phyloP scores from a whole-genome alignment of 73 alveolate genomes.

The Paramecium primaurelia region DNA sequence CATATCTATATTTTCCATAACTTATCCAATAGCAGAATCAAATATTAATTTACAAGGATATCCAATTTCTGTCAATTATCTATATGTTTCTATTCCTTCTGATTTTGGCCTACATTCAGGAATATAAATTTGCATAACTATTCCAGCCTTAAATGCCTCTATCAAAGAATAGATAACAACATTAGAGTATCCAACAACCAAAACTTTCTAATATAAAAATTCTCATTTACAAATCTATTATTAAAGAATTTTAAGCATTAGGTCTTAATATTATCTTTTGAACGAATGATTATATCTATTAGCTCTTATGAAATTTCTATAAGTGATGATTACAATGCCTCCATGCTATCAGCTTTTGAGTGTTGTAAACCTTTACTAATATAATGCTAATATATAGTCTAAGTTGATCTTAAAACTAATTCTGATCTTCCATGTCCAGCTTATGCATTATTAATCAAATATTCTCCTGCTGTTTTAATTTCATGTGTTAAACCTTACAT shows the following conservation, averaged over 20 bases:
- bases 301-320: conserved; percentile 58
- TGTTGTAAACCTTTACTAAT: conserved; percentile 67
- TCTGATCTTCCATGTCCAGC: conserved; percentile 28
- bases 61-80: conserved; percentile 66
- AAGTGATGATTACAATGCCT: conserved; percentile 57
- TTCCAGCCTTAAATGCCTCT: conserved; percentile 82
- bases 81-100: conserved; percentile 72
- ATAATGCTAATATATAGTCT: conserved; percentile 66
- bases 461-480: conserved; percentile 50
- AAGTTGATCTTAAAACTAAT: conserved; percentile 62
- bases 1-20: conserved; percentile 85
- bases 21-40: conserved; percentile 88
- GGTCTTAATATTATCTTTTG: conserved; percentile 37
- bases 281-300: conserved; percentile 41
- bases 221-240: conserved; percentile 44
- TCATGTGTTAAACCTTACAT: conserved; percentile 66
- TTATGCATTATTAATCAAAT: conserved; percentile 15
- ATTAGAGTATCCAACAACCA: conserved; percentile 89
- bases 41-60: conserved; percentile 75
- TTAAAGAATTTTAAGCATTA: conserved; percentile 57
- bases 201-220: conserved; percentile 62
- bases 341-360: conserved; percentile 52
- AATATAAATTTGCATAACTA: conserved; percentile 72
- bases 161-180: conserved; percentile 74
- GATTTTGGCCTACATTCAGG: conserved; percentile 83